A percentile compares a stretch with the other conserved stretches of the same genome.
These are phyloP conservation scores for Dalbergia cultrata DNA, from an alignment of 306 rosid genomes.

Conservation along the genomic window DNA sequence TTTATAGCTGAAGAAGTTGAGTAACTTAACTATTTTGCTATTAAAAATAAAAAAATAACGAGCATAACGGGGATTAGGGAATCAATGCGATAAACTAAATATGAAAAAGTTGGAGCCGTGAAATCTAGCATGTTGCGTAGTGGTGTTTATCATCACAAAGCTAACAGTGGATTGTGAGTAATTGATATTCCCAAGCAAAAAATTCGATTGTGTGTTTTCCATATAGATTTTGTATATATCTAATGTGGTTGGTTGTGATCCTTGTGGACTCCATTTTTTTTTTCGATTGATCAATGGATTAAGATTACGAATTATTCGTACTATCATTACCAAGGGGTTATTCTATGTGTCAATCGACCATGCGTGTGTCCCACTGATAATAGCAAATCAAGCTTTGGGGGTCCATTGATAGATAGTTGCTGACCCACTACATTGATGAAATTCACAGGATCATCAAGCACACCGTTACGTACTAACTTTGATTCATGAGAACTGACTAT, in stretches of 20 bases:
- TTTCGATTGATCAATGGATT: constrained; percentile 28
- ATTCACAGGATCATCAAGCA: constrained; percentile 57
- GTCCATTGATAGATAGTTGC: constrained; percentile 48
- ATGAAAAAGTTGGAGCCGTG: constrained; percentile 23
- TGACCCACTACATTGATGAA: constrained; percentile 66
- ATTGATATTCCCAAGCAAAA: neutral
- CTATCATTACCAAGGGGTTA: constrained; percentile 28
- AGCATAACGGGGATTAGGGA: neutral
- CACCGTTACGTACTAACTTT: constrained; percentile 44
- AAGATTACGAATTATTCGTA: constrained; percentile 38
- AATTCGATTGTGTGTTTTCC: neutral
- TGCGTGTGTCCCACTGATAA: constrained; percentile 37
- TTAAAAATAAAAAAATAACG: neutral
- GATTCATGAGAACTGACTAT: constrained; percentile 54
- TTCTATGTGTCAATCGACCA: constrained; percentile 46
- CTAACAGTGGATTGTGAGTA: neutral
- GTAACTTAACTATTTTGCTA: neutral
- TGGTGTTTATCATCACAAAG: neutral
- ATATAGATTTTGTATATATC: neutral
- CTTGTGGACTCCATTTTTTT: constrained; percentile 12
- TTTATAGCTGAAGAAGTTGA: constrained; percentile 6
- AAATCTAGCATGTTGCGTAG: neutral
- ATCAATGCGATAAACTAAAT: neutral
- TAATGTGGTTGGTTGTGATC: constrained; percentile 31
- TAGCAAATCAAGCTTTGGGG: constrained; percentile 56